Evolutionary conservation across 371 early-diverging fungal species (phyloP).

Genomic region (Basidiobolus heterosporus): DNA sequence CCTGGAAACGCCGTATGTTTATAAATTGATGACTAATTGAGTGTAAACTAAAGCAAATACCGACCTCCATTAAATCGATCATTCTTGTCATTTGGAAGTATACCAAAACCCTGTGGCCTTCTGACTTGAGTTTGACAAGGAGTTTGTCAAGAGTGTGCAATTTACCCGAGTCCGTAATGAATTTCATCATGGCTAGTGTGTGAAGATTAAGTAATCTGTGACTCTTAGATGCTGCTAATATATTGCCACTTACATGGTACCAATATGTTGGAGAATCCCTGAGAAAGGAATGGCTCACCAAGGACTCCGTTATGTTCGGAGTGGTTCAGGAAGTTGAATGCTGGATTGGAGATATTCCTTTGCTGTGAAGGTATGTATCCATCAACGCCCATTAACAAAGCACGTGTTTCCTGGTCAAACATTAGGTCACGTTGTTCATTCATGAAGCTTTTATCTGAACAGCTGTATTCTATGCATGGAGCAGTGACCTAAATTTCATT

Average conservation of each 20-base stretch:
- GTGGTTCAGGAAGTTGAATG: constrained; percentile 1
- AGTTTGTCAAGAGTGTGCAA: constrained; percentile 74
- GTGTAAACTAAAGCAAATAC: neutral
- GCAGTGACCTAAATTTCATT: constrained; percentile 37
- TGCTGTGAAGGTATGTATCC: constrained; percentile 10
- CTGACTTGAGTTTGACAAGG: constrained; percentile 69
- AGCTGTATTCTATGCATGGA: constrained; percentile 42
- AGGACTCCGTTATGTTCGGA: constrained; percentile 12
- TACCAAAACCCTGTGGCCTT: constrained; percentile 87
- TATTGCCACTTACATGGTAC: constrained; percentile 14
- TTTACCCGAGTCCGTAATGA: constrained; percentile 91
- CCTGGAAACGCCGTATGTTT: constrained; percentile 10
- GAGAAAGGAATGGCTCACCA: constrained; percentile 9
- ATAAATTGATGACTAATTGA: neutral
- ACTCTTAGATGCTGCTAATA: neutral
- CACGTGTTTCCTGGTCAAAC: constrained; percentile 26
- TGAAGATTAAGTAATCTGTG: constrained; percentile 12
- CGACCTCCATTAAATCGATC: constrained; percentile 85
- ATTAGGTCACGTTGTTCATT: constrained; percentile 29
- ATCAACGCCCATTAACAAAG: constrained; percentile 27
- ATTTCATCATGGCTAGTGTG: constrained; percentile 50
- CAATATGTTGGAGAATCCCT: constrained; percentile 16
- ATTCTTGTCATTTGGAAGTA: constrained; percentile 98
- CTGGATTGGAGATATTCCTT: neutral
- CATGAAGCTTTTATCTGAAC: constrained; percentile 45